These are phyloP conservation scores for Phytophthora pinifolia DNA, from an alignment of 352 stramenopile species.

Conservation along the genomic window DNA sequence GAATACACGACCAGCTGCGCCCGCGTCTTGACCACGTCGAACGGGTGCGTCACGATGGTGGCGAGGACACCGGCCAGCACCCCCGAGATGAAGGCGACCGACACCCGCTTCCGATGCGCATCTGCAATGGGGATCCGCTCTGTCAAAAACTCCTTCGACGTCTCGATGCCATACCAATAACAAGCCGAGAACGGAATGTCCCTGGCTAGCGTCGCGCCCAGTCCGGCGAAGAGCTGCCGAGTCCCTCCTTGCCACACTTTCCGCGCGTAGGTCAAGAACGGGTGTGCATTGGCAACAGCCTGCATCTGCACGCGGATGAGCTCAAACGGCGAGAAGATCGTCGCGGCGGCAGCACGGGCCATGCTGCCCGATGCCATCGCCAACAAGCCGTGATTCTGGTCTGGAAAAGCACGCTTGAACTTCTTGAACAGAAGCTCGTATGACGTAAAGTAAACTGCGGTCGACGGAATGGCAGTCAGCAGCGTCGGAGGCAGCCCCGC, in stretches of 20 bases:
- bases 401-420: slow-evolving; percentile 39
- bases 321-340: slow-evolving; percentile 85
- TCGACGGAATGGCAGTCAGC: slow-evolving; percentile 93
- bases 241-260: slow-evolving; percentile 42
- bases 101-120: slow-evolving; percentile 31
- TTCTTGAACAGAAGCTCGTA: slow-evolving; percentile 84
- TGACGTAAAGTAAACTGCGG: slow-evolving; percentile 92
- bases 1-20: slow-evolving; percentile 65
- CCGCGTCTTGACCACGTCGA: slow-evolving; percentile 96
- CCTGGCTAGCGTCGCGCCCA: slow-evolving; percentile 89
- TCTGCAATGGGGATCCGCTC: slow-evolving; percentile 30
- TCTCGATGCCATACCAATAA: slow-evolving; percentile 94
- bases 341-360: slow-evolving; percentile 54
- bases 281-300: slow-evolving; percentile 50
- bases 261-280: slow-evolving; percentile 48
- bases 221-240: slow-evolving; percentile 59
- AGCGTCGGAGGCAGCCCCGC: slow-evolving; percentile 88
- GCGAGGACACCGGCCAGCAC: slow-evolving; percentile 82
- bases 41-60: slow-evolving; percentile 91
- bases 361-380: slow-evolving; percentile 52
- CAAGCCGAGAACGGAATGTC: slow-evolving; percentile 95
- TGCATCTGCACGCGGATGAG: slow-evolving; percentile 89
- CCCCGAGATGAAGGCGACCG: slow-evolving; percentile 84
- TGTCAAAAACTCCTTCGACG: slow-evolving; percentile 56
- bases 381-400: slow-evolving; percentile 40